These are phyloP conservation scores for Chamaecyparis obtusa DNA, from an alignment of 75 land plant genomes.

Conservation along the genomic window DNA sequence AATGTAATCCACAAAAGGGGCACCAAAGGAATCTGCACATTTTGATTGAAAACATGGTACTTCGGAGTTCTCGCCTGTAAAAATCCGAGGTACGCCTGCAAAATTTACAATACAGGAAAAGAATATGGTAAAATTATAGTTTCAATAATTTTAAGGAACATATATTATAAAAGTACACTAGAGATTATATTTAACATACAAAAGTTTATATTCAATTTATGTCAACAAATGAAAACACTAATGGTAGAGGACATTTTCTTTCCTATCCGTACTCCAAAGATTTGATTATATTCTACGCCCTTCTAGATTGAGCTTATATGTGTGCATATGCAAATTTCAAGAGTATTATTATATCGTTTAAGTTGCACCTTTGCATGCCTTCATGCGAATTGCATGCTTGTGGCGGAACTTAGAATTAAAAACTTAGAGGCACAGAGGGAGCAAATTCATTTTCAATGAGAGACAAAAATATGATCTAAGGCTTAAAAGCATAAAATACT, in stretches of 20 bases:
- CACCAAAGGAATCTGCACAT: conserved; percentile 36
- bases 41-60: conserved; percentile 41
- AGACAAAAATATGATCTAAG: background rate
- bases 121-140: background rate
- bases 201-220: background rate
- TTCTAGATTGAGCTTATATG: background rate
- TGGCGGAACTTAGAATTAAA: background rate
- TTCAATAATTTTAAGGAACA: background rate
- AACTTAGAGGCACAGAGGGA: background rate
- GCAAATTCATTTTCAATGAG: background rate
- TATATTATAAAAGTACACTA: background rate
- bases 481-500: background rate
- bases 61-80: conserved; percentile 67
- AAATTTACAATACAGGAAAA: background rate
- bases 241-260: background rate
- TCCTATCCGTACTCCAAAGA: background rate
- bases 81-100: conserved; percentile 93
- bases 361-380: background rate
- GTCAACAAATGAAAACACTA: background rate
- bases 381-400: background rate
- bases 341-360: background rate
- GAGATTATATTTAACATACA: background rate
- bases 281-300: background rate
- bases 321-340: background rate
- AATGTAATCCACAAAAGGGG: conserved; percentile 57